phyloP scores from a whole-genome alignment of 257 asterid species.

The Echium plantagineum region DNA sequence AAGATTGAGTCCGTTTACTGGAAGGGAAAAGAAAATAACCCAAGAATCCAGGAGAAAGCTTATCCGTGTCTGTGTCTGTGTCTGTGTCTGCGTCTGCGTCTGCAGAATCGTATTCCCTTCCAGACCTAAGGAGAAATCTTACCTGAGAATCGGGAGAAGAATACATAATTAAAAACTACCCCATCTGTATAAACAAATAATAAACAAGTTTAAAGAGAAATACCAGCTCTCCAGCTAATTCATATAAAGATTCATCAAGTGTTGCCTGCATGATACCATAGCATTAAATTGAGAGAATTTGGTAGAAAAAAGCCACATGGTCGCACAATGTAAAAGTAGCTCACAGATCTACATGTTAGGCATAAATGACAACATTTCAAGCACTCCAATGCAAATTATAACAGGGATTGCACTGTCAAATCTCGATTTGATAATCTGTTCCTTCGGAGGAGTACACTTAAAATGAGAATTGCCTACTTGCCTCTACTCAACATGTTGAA shows the following conservation, averaged over 20 bases:
- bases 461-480: background rate
- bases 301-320: constrained; percentile 8
- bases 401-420: background rate
- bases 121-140: constrained; percentile 94
- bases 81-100: constrained; percentile 45
- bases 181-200: constrained; percentile 10
- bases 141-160: constrained; percentile 36
- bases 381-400: background rate
- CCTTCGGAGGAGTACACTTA: background rate
- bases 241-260: constrained; percentile 85
- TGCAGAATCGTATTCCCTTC: constrained; percentile 83
- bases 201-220: constrained; percentile 10
- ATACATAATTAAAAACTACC: background rate
- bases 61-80: constrained; percentile 49
- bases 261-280: constrained; percentile 61
- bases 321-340: background rate
- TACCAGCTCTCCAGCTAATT: constrained; percentile 99
- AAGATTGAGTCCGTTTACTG: constrained; percentile 63
- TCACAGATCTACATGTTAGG: background rate
- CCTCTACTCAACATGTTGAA: background rate
- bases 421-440: background rate
- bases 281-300: constrained; percentile 15
- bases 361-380: background rate
- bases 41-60: constrained; percentile 75
- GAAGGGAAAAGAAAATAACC: constrained; percentile 85